A percentile compares a stretch with the other conserved stretches of the same genome.
phyloP scores from a whole-genome alignment of 192 early-diverging fungal species.

The Coemansia sp. region DNA sequence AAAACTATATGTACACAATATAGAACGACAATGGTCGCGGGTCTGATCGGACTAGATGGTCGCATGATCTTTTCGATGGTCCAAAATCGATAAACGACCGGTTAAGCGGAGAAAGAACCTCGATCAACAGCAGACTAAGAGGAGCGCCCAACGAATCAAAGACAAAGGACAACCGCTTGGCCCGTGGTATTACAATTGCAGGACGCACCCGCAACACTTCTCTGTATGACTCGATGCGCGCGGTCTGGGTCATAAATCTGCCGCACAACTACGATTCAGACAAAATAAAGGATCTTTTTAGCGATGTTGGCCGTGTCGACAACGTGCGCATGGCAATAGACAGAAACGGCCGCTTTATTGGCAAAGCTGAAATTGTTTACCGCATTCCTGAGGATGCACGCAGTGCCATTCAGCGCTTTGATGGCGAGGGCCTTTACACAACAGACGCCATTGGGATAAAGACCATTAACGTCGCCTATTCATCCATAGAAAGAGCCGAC shows the following conservation, averaged over 20 bases:
- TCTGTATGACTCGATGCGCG: conserved; percentile 35
- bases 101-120: conserved; percentile 12
- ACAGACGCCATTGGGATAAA: conserved; percentile 17
- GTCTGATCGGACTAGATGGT: conserved; percentile 19
- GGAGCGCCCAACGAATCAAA: neutral
- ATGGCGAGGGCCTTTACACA: conserved; percentile 45
- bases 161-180: neutral
- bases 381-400: conserved; percentile 43
- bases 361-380: conserved; percentile 45
- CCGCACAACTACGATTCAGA: conserved; percentile 36
- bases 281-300: conserved; percentile 37
- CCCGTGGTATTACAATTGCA: conserved; percentile 32
- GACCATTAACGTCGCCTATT: conserved; percentile 33
- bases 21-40: neutral
- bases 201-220: conserved; percentile 29
- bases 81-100: conserved; percentile 35
- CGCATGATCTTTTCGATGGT: conserved; percentile 31
- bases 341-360: conserved; percentile 26
- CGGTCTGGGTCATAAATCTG: conserved; percentile 32
- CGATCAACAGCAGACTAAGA: neutral
- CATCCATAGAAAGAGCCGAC: conserved; percentile 12
- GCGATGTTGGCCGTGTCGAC: conserved; percentile 41
- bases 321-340: conserved; percentile 46
- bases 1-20: neutral
- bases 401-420: conserved; percentile 50